phyloP scores from a whole-genome alignment of 805 yeast genomes.

The Scheffersomyces amazonensis region DNA sequence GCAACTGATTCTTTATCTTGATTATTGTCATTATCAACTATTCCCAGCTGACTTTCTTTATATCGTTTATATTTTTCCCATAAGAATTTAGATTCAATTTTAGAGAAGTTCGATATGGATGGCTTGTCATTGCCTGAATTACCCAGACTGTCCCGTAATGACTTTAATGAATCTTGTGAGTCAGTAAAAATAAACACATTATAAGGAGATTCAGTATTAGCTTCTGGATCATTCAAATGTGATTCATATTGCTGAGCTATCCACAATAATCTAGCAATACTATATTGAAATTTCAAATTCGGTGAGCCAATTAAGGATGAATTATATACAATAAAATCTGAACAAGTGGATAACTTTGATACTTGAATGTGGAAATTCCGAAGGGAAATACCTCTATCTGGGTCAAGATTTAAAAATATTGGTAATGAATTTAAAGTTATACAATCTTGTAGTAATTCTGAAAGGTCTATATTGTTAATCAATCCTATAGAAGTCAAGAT shows the following conservation, averaged over 20 bases:
- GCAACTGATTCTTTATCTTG: too few species aligned
- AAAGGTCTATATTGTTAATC: constrained; percentile 17
- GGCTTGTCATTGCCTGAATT: not conserved
- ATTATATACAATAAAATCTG: constrained; percentile 72
- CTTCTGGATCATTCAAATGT: constrained; percentile 3
- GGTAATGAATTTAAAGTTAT: constrained; percentile 45
- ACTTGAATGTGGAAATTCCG: constrained; percentile 86
- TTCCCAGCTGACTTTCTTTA: not conserved
- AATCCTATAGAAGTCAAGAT: constrained; percentile 1
- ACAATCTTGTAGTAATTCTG: constrained; percentile 37
- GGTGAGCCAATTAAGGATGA: constrained; percentile 42
- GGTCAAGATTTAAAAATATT: constrained; percentile 58
- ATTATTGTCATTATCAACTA: not conserved
- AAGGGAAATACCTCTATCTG: constrained; percentile 68
- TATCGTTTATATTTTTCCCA: not conserved
- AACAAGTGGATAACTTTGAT: constrained; percentile 68
- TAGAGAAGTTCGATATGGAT: not conserved
- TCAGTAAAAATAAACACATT: constrained; percentile 8
- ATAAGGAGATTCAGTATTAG: constrained; percentile 4
- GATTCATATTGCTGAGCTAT: constrained; percentile 33
- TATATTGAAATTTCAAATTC: constrained; percentile 5
- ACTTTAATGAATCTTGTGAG: not conserved
- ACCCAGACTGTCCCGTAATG: too few species aligned
- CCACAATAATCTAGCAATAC: constrained; percentile 33
- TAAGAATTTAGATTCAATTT: not conserved